phyloP scores from a whole-genome alignment of 1,284 basidiomycete genomes.

The Ustilago nuda region DNA sequence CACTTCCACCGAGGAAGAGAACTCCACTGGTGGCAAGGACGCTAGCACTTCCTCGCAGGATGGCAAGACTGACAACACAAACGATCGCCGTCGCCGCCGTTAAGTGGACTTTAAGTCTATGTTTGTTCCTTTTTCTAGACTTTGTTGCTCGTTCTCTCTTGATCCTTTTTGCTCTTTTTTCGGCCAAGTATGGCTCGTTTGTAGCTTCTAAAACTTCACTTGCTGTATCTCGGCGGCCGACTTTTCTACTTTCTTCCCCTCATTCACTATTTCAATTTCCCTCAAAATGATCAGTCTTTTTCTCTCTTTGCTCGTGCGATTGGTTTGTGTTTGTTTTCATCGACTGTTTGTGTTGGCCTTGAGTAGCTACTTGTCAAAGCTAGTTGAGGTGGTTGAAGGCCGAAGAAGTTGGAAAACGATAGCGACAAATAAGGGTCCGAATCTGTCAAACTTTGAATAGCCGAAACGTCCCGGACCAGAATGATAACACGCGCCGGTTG shows the following conservation, averaged over 20 bases:
- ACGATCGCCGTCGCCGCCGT: conserved; percentile 1
- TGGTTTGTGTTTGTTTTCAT: not conserved
- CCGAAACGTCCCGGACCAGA: not conserved
- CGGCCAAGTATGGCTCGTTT: not conserved
- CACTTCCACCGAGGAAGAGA: not conserved
- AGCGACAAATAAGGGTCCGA: not conserved
- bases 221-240: not conserved
- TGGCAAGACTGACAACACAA: not conserved
- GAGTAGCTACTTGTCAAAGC: not conserved
- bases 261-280: conserved; percentile 3
- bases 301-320: conserved; percentile 8
- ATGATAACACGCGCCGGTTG: not conserved
- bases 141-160: not conserved
- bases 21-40: not conserved
- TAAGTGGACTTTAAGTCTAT: not conserved
- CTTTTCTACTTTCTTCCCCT: not conserved
- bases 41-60: no score
- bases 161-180: not conserved
- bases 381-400: not conserved
- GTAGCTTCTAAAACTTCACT: not conserved
- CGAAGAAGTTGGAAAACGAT: not conserved
- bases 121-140: not conserved
- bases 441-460: not conserved
- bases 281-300: conserved; percentile 20
- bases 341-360: not conserved